phyloP scores from a whole-genome alignment of 2,329 filamentous ascomycete genomes.

The Pseudomassariella vexata region DNA sequence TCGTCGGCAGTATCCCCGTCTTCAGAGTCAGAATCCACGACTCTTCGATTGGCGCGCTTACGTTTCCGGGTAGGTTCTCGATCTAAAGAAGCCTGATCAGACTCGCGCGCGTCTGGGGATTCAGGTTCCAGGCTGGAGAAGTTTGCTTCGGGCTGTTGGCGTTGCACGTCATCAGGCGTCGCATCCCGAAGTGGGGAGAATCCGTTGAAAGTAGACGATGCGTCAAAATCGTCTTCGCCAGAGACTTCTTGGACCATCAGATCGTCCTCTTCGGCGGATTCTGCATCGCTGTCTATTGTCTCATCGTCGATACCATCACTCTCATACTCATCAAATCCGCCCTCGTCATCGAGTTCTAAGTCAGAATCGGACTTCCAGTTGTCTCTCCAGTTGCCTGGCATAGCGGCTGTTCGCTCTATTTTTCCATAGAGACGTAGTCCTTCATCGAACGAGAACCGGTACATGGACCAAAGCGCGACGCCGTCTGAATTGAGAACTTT shows the following conservation, averaged over 20 bases:
- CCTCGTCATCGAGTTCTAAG: slow-evolving; percentile 1
- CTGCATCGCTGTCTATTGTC: slow-evolving; percentile 11
- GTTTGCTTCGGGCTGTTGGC: slow-evolving; percentile 5
- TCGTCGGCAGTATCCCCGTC: slow-evolving; percentile 10
- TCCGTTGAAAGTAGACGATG: slow-evolving; percentile 12
- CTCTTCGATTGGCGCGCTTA: not conserved
- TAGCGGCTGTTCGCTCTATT: slow-evolving; percentile 4
- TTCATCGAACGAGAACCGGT: slow-evolving; percentile 8
- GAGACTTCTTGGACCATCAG: slow-evolving; percentile 10
- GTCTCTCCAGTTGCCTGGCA: slow-evolving; percentile 4
- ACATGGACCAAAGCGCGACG: slow-evolving; percentile 10
- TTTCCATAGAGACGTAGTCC: slow-evolving; percentile 9
- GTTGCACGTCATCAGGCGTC: slow-evolving; percentile 4
- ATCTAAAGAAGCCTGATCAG: not conserved
- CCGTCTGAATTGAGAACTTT: not conserved
- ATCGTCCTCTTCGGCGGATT: slow-evolving; percentile 12
- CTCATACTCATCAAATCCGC: slow-evolving; percentile 18
- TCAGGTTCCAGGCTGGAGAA: slow-evolving; percentile 16
- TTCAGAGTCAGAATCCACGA: slow-evolving; percentile 7
- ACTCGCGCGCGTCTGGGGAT: slow-evolving; percentile 10
- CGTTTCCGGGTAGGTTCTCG: not conserved
- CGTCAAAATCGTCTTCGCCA: slow-evolving; percentile 10
- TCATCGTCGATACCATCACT: slow-evolving; percentile 17
- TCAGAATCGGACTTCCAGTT: slow-evolving; percentile 4
- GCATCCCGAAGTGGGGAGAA: slow-evolving; percentile 18